phyloP scores from a whole-genome alignment of 129 eudicot genomes.

The Tagetes erecta region DNA sequence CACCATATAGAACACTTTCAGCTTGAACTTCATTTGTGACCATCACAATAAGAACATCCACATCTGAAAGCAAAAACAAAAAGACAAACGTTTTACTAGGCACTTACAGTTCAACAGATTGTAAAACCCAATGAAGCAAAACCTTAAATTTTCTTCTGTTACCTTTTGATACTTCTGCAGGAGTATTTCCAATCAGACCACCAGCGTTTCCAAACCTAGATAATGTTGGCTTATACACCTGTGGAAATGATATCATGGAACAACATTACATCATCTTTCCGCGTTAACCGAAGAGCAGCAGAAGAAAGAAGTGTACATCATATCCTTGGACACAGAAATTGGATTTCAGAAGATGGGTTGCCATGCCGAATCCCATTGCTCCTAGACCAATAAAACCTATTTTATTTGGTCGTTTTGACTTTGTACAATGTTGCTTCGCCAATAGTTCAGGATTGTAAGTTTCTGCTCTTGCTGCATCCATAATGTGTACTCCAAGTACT shows the following conservation, averaged over 20 bases:
- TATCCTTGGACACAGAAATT: constrained; percentile 72
- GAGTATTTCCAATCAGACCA: constrained; percentile 72
- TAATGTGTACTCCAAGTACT: constrained; percentile 67
- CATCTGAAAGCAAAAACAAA: constrained; percentile 47
- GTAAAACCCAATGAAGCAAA: constrained; percentile 14
- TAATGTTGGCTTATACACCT: constrained; percentile 88
- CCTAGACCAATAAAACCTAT: constrained; percentile 98
- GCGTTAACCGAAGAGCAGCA: neutral
- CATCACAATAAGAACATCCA: constrained; percentile 83
- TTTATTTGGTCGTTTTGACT: constrained; percentile 52
- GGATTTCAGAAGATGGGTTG: constrained; percentile 85
- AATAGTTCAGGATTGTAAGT: constrained; percentile 68
- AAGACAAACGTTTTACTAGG: constrained; percentile 15
- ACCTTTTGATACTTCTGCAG: constrained; percentile 89
- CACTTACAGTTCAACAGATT: constrained; percentile 4
- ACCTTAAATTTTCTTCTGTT: constrained; percentile 27
- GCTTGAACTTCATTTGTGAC: constrained; percentile 98
- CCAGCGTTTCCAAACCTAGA: constrained; percentile 70
- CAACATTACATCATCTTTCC: neutral
- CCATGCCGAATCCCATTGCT: constrained; percentile 99
- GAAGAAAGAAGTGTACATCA: constrained; percentile 55
- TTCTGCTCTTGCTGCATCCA: constrained; percentile 75
- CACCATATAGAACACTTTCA: constrained; percentile 93
- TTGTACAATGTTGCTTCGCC: constrained; percentile 50
- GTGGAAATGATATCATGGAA: constrained; percentile 11